These are phyloP conservation scores for Paramyrothecium sp. DNA, from an alignment of 2,329 filamentous ascomycete species.

Conservation along the genomic window DNA sequence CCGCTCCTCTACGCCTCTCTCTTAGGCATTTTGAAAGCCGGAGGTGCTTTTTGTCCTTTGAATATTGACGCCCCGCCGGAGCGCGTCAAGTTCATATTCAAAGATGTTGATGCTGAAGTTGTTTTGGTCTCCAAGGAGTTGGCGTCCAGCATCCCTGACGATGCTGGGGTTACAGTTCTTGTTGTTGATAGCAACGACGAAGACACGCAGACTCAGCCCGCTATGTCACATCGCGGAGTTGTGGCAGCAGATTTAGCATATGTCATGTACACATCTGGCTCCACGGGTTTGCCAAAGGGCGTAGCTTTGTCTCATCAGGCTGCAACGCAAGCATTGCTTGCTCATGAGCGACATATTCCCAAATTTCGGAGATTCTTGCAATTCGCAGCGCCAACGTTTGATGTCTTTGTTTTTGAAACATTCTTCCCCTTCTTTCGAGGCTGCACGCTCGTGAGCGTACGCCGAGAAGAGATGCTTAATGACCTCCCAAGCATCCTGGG, in stretches of 20 bases:
- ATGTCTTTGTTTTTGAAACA: constrained; percentile 92
- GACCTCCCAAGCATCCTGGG: constrained; percentile 70
- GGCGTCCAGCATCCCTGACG: constrained; percentile 34
- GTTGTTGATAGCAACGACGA: constrained; percentile 28
- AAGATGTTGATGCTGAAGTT: constrained; percentile 70
- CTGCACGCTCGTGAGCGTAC: constrained; percentile 69
- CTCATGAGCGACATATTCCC: constrained; percentile 78
- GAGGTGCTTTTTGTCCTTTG: constrained; percentile 83
- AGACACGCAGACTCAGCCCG: background rate
- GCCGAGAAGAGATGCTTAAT: constrained; percentile 68
- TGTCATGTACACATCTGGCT: constrained; percentile 91
- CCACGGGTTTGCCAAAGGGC: constrained; percentile 85
- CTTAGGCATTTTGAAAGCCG: constrained; percentile 75
- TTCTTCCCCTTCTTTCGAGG: constrained; percentile 83
- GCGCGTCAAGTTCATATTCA: constrained; percentile 74
- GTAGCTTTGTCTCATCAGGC: constrained; percentile 79
- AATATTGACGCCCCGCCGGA: constrained; percentile 76
- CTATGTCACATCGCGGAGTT: constrained; percentile 13
- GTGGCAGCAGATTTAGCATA: constrained; percentile 63
- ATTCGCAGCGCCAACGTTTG: constrained; percentile 89
- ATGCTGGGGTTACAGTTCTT: constrained; percentile 30
- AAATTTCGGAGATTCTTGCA: constrained; percentile 78
- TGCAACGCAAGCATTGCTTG: constrained; percentile 77
- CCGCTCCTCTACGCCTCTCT: constrained; percentile 75
- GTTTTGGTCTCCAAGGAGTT: constrained; percentile 62